phyloP scores from a whole-genome alignment of 2,329 filamentous ascomycete genomes.

The Coniella lustricola region DNA sequence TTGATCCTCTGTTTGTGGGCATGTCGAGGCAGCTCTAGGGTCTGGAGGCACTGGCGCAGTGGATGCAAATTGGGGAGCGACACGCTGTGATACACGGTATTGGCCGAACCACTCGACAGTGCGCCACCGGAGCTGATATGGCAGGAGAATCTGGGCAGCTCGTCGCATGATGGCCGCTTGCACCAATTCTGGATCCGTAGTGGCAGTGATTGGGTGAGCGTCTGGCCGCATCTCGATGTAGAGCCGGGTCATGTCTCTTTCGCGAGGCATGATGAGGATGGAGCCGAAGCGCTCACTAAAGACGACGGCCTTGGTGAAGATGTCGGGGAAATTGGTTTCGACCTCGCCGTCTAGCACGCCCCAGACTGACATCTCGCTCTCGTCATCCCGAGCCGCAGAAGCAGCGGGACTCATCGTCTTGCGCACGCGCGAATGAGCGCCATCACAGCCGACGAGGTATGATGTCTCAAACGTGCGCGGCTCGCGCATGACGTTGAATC shows the following conservation, averaged over 20 bases:
- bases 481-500: conserved; percentile 29
- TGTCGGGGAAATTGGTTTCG: conserved; percentile 65
- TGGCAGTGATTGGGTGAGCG: conserved; percentile 37
- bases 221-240: conserved; percentile 51
- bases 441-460: conserved; percentile 32
- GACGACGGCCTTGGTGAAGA: conserved; percentile 67
- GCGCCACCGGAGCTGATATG: conserved; percentile 51
- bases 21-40: neutral
- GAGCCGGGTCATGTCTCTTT: conserved; percentile 63
- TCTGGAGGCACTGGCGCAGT: neutral
- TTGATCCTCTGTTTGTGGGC: neutral
- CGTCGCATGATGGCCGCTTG: conserved; percentile 63
- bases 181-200: conserved; percentile 30
- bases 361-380: conserved; percentile 52
- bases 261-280: conserved; percentile 66
- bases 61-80: conserved; percentile 64
- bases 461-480: conserved; percentile 16
- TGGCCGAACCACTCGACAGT: conserved; percentile 65
- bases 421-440: conserved; percentile 64
- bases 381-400: conserved; percentile 47
- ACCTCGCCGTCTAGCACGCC: conserved; percentile 65
- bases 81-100: conserved; percentile 64
- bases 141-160: conserved; percentile 53
- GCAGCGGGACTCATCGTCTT: conserved; percentile 45
- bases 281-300: conserved; percentile 61